These are phyloP conservation scores for Coemansia sp. DNA, from an alignment of 192 early-diverging fungal genomes.

Conservation along the genomic window DNA sequence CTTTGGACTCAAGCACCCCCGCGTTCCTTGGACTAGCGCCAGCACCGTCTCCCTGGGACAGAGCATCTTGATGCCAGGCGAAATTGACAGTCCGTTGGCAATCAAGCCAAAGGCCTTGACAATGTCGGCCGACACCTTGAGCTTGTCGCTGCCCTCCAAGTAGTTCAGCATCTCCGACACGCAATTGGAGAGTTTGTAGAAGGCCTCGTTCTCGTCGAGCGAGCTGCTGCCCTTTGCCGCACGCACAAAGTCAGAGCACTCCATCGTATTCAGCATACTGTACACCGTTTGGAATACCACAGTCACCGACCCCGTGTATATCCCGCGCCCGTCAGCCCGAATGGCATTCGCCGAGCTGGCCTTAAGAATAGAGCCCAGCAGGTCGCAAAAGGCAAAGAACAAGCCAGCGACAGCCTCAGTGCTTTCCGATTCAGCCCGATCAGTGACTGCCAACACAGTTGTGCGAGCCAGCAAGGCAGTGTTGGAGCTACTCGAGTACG, in stretches of 20 bases:
- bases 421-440: slow-evolving; percentile 7
- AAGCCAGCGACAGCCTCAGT: slow-evolving; percentile 41
- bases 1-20: slow-evolving; percentile 16
- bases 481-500: slow-evolving; percentile 38
- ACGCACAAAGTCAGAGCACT: slow-evolving; percentile 43
- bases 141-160: slow-evolving; percentile 26
- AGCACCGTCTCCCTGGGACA: slow-evolving; percentile 38
- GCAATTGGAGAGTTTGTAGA: slow-evolving; percentile 43
- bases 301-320: slow-evolving; percentile 28
- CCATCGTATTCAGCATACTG: slow-evolving; percentile 49
- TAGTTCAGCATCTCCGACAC: slow-evolving; percentile 52
- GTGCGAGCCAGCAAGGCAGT: slow-evolving; percentile 37
- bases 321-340: slow-evolving; percentile 12
- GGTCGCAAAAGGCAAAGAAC: slow-evolving; percentile 49
- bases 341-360: slow-evolving; percentile 19
- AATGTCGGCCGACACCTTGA: slow-evolving; percentile 26
- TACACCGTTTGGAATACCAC: slow-evolving; percentile 44
- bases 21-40: slow-evolving; percentile 20
- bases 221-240: slow-evolving; percentile 27
- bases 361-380: slow-evolving; percentile 47
- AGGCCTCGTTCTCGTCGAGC: slow-evolving; percentile 44
- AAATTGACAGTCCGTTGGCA: slow-evolving; percentile 39
- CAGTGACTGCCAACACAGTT: slow-evolving; percentile 24
- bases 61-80: slow-evolving; percentile 40
- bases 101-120: slow-evolving; percentile 41